phyloP scores from a whole-genome alignment of 176 grass and related monocot species.

The Sorghum bicolor region DNA sequence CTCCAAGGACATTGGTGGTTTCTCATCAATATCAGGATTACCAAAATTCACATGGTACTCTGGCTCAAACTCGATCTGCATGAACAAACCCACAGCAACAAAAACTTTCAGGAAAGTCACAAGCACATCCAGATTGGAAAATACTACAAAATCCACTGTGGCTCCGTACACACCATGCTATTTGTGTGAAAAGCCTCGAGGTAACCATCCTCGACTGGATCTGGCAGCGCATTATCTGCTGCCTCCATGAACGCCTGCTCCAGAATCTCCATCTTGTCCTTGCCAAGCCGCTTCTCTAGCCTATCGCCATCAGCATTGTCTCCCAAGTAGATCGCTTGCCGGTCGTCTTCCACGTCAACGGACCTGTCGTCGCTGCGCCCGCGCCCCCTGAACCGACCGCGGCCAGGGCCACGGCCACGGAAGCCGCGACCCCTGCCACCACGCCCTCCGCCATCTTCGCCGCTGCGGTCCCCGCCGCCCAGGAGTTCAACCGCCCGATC shows the following conservation, averaged over 20 bases:
- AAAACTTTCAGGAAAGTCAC: not conserved
- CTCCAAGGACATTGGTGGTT: conserved; percentile 78
- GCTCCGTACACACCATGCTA: conserved; percentile 50
- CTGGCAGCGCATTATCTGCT: conserved; percentile 33
- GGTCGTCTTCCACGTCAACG: conserved; percentile 27
- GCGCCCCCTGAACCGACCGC: not conserved
- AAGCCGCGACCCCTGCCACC: conserved; percentile 21
- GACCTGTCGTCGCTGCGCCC: not conserved
- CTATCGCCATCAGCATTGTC: conserved; percentile 49
- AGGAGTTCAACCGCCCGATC: conserved; percentile 69
- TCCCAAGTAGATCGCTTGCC: conserved; percentile 29
- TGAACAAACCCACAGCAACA: conserved; percentile 18
- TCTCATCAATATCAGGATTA: conserved; percentile 91
- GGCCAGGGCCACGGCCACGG: not conserved
- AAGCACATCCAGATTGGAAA: conserved; percentile 2
- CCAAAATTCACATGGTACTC: conserved; percentile 70
- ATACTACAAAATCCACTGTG: not conserved
- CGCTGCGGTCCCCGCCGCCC: conserved; percentile 13
- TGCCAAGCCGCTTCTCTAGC: conserved; percentile 57
- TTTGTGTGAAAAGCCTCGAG: conserved; percentile 56
- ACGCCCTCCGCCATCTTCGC: not conserved
- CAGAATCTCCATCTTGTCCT: conserved; percentile 53
- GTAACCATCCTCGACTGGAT: conserved; percentile 31
- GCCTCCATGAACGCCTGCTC: conserved; percentile 48
- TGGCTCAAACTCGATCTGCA: conserved; percentile 91